Conservation (phyloP, 176 grass and related monocot genomes). For the Lolium multiflorum region DNA sequence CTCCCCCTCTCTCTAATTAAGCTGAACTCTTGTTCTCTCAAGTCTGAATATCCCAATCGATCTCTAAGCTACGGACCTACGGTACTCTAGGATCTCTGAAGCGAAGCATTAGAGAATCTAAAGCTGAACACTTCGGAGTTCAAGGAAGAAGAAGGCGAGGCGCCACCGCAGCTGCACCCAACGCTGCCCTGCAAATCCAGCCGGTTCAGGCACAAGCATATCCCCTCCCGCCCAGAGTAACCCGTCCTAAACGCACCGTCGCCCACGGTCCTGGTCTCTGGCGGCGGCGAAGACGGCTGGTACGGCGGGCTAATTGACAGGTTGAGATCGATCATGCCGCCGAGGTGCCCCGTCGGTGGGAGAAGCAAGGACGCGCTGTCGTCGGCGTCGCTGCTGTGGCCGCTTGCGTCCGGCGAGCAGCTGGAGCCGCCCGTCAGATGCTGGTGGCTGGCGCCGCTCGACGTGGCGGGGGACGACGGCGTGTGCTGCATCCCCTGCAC, state of each 20-base stretch:
- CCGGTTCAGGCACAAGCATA: slow-evolving; percentile 59
- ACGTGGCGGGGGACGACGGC: background rate
- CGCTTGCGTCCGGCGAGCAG: slow-evolving; percentile 36
- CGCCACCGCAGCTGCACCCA: slow-evolving; percentile 46
- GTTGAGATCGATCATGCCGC: slow-evolving; percentile 65
- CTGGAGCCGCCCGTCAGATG: background rate
- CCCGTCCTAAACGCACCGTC: background rate
- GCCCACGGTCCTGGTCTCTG: background rate
- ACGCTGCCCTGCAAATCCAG: slow-evolving; percentile 45
- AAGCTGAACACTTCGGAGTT: slow-evolving; percentile 23
- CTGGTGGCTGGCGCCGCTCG: background rate
- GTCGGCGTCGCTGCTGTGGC: slow-evolving; percentile 38
- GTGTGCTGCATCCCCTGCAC: background rate
- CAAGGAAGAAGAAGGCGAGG: slow-evolving; percentile 29
- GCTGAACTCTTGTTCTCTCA: background rate
- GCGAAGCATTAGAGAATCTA: slow-evolving; percentile 26
- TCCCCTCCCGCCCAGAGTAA: slow-evolving; percentile 33
- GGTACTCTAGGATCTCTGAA: slow-evolving; percentile 34
- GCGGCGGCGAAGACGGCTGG: slow-evolving; percentile 37
- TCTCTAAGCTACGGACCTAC: slow-evolving; percentile 23
- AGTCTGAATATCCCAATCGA: background rate
- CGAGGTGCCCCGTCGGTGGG: background rate
- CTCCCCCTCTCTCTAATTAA: background rate
- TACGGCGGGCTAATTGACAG: slow-evolving; percentile 68
- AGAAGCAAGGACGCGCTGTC: slow-evolving; percentile 8